Conservation (phyloP, 2,329 filamentous ascomycete species). For the Pseudocercospora ulei region DNA sequence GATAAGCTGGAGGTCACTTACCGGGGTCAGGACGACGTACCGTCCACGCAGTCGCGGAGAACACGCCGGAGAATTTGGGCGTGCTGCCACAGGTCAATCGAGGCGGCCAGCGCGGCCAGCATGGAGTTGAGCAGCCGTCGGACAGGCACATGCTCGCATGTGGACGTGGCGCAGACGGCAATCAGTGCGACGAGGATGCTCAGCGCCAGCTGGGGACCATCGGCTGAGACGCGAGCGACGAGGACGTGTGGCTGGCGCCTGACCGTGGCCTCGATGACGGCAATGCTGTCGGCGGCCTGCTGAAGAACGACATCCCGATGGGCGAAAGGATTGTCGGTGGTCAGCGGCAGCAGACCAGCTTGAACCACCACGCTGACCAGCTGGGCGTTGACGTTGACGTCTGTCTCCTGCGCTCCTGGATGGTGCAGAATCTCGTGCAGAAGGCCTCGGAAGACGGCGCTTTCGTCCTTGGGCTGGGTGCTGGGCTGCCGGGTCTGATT, state of each 20-base stretch:
- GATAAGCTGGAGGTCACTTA: conserved; percentile 25
- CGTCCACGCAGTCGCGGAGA: conserved; percentile 37
- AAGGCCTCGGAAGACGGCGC: conserved; percentile 63
- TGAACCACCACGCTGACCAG: conserved; percentile 75
- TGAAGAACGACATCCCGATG: conserved; percentile 47
- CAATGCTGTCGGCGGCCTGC: conserved; percentile 61
- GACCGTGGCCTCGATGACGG: conserved; percentile 66
- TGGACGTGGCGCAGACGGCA: conserved; percentile 39
- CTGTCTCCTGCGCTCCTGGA: conserved; percentile 49
- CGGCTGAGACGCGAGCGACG: conserved; percentile 31
- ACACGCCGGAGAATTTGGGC: conserved; percentile 33
- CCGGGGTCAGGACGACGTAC: conserved; percentile 28
- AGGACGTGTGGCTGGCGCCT: conserved; percentile 65
- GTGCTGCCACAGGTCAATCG: conserved; percentile 33
- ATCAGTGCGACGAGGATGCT: conserved; percentile 49
- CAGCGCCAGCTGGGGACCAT: conserved; percentile 44
- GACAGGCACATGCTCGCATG: conserved; percentile 37
- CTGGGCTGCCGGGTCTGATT: conserved; percentile 51
- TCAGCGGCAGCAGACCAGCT: conserved; percentile 62
- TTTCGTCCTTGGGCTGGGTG: conserved; percentile 39
- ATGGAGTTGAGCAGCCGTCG: conserved; percentile 36
- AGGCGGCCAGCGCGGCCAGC: conserved; percentile 34
- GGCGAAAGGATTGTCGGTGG: conserved; percentile 59
- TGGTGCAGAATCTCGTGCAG: conserved; percentile 52
- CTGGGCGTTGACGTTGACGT: conserved; percentile 68